Evolutionary conservation across 2,329 filamentous ascomycete species (phyloP), one percentile per base, ranked within the genome.

Genomic region (Fusarium foetens): DNA sequence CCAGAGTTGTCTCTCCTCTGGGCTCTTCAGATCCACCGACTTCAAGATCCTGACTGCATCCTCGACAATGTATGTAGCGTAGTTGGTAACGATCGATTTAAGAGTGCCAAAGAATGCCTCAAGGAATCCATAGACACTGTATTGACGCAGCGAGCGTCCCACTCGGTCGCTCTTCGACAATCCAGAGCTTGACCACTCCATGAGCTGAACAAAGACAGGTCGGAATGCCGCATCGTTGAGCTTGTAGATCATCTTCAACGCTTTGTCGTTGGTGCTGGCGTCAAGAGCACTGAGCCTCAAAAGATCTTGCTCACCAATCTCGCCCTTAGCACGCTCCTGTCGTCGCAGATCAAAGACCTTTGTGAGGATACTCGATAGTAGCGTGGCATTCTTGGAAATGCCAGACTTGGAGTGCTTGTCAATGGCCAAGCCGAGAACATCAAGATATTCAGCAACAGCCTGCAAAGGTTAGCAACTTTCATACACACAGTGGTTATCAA

Each of bases 191-290:
- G 92, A 88, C 93, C 95, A 98, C 63, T 97, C 94, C 49, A 97
- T 86, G n/a, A 98, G 84, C 72, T 92, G 90, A 21, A 91, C 88
- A 84, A 98, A 99, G 70, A 99, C 90, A 2, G 96, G 97, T 17
- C 95, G 89, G 89, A 99, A 99, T 1, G 93, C 90, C 2, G 93
- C 91, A 79, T 99, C 96, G 82, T 98, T 98, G 69, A 99, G 89
- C 85, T 98, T 98, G 85, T 97, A 94, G 59, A 97, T 93, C 91
- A 98, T 96, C 81, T 94, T 93, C 66, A 99, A 88, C 0, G 91
- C 89, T 17, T 92, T 90, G 14, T 92, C 88, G 78, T 94, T 92
- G 73, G 93, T 78, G 16, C 86, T 84, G 4, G 84, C 83, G 79
- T 97, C 94, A 17, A 94, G 84, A 45, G 86, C 84, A 25, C 85